Evolutionary conservation across 768 basidiomycete genomes (phyloP).

Genomic region (Auricularia sp.): DNA sequence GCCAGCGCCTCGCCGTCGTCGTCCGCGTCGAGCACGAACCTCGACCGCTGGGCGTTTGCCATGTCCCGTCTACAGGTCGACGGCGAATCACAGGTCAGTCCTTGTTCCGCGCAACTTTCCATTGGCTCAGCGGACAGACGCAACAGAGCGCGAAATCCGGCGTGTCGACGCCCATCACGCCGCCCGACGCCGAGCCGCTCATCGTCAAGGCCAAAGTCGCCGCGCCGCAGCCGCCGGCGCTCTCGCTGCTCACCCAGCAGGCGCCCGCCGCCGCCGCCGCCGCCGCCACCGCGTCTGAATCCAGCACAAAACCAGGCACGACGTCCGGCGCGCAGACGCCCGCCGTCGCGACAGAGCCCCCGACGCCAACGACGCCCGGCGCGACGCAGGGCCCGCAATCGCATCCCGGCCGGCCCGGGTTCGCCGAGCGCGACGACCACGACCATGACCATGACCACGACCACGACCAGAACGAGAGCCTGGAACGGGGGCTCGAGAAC

Average conservation of each 20-base stretch:
- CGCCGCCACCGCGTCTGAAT: no score
- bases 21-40: slow-evolving; percentile 40
- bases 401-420: slow-evolving; percentile 4
- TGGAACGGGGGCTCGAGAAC: slow-evolving; percentile 21
- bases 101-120: not conserved
- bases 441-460: not conserved
- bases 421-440: not conserved
- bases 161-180: slow-evolving; percentile 1
- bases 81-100: not conserved
- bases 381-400: slow-evolving; percentile 7
- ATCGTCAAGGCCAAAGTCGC: slow-evolving; percentile 11
- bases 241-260: slow-evolving; percentile 67
- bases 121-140: not conserved
- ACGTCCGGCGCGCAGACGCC: no score
- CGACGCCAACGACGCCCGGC: slow-evolving; percentile 9
- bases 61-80: slow-evolving; percentile 76
- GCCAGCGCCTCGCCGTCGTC: slow-evolving; percentile 63
- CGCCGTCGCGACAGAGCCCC: not conserved
- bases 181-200: not conserved
- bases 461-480: not conserved
- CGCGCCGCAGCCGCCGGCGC: slow-evolving; percentile 33
- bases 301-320: no score
- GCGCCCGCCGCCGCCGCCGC: slow-evolving; percentile 25
- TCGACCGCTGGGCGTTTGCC: slow-evolving; percentile 84
- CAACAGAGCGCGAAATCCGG: not conserved